Conservation (phyloP, 768 basidiomycete species). For the Exidia glandulosa region DNA sequence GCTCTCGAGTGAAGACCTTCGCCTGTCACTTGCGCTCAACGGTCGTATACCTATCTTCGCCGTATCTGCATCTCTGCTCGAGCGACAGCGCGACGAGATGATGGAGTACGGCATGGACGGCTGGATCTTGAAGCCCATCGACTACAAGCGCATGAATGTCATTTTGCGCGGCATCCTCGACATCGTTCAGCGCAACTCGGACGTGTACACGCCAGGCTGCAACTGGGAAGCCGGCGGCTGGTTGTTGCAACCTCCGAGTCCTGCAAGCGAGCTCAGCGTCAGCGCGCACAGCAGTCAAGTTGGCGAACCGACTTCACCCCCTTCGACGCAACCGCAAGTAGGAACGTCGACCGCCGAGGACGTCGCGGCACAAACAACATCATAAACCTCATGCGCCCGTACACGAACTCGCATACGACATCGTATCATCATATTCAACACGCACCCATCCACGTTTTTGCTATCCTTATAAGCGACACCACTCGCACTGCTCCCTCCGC, state of each 20-base stretch:
- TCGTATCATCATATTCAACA: too few species aligned
- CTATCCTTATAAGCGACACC: too few species aligned
- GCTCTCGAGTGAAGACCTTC: not conserved
- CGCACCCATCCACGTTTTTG: too few species aligned
- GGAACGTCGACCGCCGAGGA: too few species aligned
- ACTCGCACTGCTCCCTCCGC: too few species aligned
- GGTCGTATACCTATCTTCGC: conserved; percentile 71
- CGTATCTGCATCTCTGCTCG: conserved; percentile 62
- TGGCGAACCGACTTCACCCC: too few species aligned
- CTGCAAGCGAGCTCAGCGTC: too few species aligned
- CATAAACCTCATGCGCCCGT: too few species aligned
- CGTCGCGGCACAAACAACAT: too few species aligned
- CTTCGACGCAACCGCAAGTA: too few species aligned
- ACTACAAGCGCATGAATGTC: conserved; percentile 52
- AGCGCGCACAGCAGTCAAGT: too few species aligned
- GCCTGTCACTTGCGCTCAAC: conserved; percentile 37
- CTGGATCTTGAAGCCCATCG: conserved; percentile 77
- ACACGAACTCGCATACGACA: too few species aligned
- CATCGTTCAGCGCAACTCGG: conserved; percentile 33
- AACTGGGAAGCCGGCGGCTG: conserved; percentile 59
- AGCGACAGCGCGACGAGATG: conserved; percentile 45
- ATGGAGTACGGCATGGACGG: conserved; percentile 55
- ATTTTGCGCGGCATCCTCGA: conserved; percentile 54
- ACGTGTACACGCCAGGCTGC: conserved; percentile 40
- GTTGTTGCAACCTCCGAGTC: conserved; percentile 20